Percentiles rank a stretch among this genome's conserved stretches.
phyloP scores from a whole-genome alignment of 1,139 yeast species.

The Wickerhamomyces sp. region DNA sequence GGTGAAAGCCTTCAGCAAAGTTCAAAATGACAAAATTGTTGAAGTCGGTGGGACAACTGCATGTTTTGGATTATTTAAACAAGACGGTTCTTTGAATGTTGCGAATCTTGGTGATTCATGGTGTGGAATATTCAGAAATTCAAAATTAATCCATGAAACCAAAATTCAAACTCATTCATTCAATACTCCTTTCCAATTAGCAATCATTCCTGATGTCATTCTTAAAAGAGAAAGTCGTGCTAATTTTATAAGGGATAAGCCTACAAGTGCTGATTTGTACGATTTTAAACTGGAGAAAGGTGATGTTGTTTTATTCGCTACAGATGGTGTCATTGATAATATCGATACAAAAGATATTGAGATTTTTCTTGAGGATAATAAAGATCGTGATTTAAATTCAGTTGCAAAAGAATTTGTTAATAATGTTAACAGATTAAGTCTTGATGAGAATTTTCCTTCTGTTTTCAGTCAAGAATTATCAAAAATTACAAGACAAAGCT shows the following conservation, averaged over 20 bases:
- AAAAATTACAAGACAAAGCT: slow-evolving; percentile 60
- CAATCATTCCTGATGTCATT: slow-evolving; percentile 70
- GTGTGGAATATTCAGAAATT: slow-evolving; percentile 77
- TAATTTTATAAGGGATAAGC: slow-evolving; percentile 54
- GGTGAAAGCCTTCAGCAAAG: slow-evolving; percentile 46
- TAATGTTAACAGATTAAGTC: slow-evolving; percentile 64
- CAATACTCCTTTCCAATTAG: slow-evolving; percentile 88
- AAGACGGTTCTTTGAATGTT: slow-evolving; percentile 50
- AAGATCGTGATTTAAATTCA: slow-evolving; percentile 33
- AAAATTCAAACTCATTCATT: slow-evolving; percentile 80
- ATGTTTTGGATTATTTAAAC: slow-evolving; percentile 69
- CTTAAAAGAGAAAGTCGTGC: slow-evolving; percentile 47
- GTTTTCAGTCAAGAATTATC: slow-evolving; percentile 84
- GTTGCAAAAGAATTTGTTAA: slow-evolving; percentile 57
- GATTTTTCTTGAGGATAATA: slow-evolving; percentile 46
- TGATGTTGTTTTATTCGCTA: slow-evolving; percentile 79
- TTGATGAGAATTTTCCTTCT: slow-evolving; percentile 70
- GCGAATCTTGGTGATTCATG: slow-evolving; percentile 94
- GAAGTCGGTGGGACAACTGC: slow-evolving; percentile 97
- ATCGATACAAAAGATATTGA: slow-evolving; percentile 71
- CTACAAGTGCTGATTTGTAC: slow-evolving; percentile 41
- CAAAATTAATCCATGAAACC: slow-evolving; percentile 60
- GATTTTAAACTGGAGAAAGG: slow-evolving; percentile 46
- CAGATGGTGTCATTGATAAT: slow-evolving; percentile 94
- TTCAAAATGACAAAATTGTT: slow-evolving; percentile 52